Conservation (phyloP, 2,329 filamentous ascomycete genomes). For the Penicillium janthinellum region DNA sequence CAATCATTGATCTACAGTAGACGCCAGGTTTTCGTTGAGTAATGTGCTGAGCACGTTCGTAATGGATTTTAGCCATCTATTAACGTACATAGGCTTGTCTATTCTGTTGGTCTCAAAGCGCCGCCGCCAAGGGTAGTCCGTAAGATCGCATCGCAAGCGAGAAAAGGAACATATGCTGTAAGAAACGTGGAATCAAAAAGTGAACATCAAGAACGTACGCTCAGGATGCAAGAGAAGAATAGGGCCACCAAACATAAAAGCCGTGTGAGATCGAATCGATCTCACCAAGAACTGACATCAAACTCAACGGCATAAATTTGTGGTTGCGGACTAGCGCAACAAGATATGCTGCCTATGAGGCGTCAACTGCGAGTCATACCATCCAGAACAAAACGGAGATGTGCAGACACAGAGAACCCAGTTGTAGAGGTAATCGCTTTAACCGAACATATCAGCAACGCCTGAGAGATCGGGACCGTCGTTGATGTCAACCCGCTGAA, state of each 20-base stretch:
- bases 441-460: constrained; percentile 57
- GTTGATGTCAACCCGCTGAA: constrained; percentile 46
- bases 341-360: neutral
- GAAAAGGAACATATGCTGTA: constrained; percentile 9
- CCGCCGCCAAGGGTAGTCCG: constrained; percentile 23
- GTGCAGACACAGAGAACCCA: neutral
- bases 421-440: constrained; percentile 9
- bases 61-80: constrained; percentile 16
- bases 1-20: neutral
- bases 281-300: neutral
- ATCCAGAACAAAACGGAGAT: neutral
- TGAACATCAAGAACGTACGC: constrained; percentile 9
- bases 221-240: constrained; percentile 13
- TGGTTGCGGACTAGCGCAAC: neutral
- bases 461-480: constrained; percentile 55
- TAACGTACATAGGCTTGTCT: constrained; percentile 13
- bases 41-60: constrained; percentile 5
- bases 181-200: neutral
- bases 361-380: neutral
- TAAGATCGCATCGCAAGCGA: constrained; percentile 14
- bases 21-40: neutral
- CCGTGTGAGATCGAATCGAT: neutral
- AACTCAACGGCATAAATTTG: neutral
- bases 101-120: constrained; percentile 19
- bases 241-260: constrained; percentile 1